These are phyloP conservation scores for Bipolaris zeicola DNA, from an alignment of 2,329 filamentous ascomycete species.

Conservation along the genomic window DNA sequence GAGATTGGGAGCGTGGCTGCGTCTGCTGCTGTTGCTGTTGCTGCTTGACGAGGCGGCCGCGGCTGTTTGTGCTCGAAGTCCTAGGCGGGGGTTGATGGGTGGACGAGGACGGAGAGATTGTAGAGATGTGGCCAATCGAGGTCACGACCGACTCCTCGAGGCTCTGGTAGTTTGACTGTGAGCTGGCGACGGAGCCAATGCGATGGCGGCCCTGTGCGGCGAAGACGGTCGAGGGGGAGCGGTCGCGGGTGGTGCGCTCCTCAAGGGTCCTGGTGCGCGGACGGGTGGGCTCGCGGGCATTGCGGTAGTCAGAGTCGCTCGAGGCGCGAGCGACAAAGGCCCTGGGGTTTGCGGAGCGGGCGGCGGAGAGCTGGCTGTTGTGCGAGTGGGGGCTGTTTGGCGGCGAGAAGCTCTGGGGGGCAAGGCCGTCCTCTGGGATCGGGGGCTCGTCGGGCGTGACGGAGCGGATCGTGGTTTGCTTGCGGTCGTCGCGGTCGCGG, in stretches of 20 bases:
- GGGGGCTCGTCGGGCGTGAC: conserved; percentile 65
- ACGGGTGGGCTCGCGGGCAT: conserved; percentile 56
- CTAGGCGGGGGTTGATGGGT: conserved; percentile 34
- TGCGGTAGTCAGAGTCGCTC: conserved; percentile 42
- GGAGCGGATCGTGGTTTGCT: conserved; percentile 58
- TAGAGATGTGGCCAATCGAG: conserved; percentile 51
- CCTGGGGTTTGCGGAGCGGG: conserved; percentile 31
- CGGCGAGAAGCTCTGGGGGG: conserved; percentile 29
- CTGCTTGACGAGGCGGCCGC: conserved; percentile 40
- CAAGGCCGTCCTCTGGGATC: conserved; percentile 26
- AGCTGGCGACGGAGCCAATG: conserved; percentile 72
- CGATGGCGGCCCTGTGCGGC: conserved; percentile 60
- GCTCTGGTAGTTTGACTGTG: conserved; percentile 57
- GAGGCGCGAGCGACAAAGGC: conserved; percentile 40
- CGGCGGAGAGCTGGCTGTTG: conserved; percentile 20
- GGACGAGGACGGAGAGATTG: conserved; percentile 42
- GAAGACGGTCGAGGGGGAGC: conserved; percentile 49
- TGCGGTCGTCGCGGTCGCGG: conserved; percentile 35
- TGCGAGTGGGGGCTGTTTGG: conserved; percentile 40
- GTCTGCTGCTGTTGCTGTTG: conserved; percentile 7
- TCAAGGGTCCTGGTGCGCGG: conserved; percentile 60
- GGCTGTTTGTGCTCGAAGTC: conserved; percentile 37
- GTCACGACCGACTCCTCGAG: conserved; percentile 49
- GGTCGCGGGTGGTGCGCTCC: conserved; percentile 49
- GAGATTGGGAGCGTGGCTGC: conserved; percentile 23